Percentiles rank a stretch among this genome's conserved stretches.
These are phyloP conservation scores for Diaporthe capsici DNA, from an alignment of 2,329 filamentous ascomycete species.

Conservation along the genomic window DNA sequence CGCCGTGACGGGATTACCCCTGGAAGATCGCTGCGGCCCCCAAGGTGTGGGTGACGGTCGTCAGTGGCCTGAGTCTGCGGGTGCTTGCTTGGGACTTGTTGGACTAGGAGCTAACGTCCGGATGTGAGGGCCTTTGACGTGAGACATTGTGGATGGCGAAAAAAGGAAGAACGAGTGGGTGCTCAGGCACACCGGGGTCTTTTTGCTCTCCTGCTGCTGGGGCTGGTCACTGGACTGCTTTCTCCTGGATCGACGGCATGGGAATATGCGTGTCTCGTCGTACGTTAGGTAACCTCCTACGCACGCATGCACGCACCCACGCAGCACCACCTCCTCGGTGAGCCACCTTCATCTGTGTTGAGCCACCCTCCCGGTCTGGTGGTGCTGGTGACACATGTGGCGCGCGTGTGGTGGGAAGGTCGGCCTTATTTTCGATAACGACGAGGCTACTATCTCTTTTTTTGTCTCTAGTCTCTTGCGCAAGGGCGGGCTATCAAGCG, in stretches of 20 bases:
- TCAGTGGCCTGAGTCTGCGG: background rate
- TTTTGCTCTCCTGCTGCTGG: background rate
- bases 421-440: background rate
- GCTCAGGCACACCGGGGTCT: too few species aligned
- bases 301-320: background rate
- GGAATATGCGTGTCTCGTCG: background rate
- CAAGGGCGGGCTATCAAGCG: background rate
- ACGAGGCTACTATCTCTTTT: background rate
- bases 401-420: background rate
- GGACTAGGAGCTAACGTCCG: background rate
- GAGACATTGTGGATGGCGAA: background rate
- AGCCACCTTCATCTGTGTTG: background rate
- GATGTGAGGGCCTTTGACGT: background rate
- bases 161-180: background rate
- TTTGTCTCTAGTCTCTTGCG: background rate
- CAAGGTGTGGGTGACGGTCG: background rate
- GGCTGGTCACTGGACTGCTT: background rate
- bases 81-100: background rate
- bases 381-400: background rate
- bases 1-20: slow-evolving; percentile 12
- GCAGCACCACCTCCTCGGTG: background rate
- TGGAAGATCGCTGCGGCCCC: background rate
- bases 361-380: background rate
- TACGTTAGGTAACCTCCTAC: background rate
- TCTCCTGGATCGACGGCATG: background rate